These are phyloP conservation scores for Xerocomellus intermedius DNA, from an alignment of 768 basidiomycete genomes.

Conservation along the genomic window DNA sequence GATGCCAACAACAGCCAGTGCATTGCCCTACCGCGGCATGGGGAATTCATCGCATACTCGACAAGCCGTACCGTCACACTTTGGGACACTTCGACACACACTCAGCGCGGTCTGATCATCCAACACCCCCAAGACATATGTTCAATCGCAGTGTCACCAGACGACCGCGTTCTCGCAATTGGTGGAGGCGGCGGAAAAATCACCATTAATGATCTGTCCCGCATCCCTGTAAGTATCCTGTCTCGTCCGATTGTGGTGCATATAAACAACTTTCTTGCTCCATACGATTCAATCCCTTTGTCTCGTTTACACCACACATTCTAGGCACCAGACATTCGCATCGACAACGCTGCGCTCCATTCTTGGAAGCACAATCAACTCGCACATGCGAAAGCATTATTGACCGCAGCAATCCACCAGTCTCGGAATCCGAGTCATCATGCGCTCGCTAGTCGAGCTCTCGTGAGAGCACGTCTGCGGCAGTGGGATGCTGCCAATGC, in stretches of 20 bases:
- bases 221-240: neutral
- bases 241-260: neutral
- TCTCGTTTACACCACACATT: neutral
- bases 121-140: neutral
- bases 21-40: neutral
- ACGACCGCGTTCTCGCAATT: neutral
- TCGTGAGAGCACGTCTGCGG: neutral
- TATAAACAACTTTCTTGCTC: neutral
- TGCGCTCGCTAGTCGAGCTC: neutral
- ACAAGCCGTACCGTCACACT: neutral
- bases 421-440: neutral
- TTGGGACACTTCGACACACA: neutral
- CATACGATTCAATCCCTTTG: neutral
- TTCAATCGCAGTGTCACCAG: neutral
- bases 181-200: neutral
- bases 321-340: neutral
- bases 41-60: neutral
- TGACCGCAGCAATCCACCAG: neutral
- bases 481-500: neutral
- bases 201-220: neutral
- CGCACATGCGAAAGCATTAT: neutral
- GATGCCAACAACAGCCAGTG: accelerated
- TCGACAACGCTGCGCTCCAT: neutral
- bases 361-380: neutral
- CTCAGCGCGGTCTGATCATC: neutral